Conservation (phyloP, 1,139 yeast genomes). For the Geotrichum europaeum region DNA sequence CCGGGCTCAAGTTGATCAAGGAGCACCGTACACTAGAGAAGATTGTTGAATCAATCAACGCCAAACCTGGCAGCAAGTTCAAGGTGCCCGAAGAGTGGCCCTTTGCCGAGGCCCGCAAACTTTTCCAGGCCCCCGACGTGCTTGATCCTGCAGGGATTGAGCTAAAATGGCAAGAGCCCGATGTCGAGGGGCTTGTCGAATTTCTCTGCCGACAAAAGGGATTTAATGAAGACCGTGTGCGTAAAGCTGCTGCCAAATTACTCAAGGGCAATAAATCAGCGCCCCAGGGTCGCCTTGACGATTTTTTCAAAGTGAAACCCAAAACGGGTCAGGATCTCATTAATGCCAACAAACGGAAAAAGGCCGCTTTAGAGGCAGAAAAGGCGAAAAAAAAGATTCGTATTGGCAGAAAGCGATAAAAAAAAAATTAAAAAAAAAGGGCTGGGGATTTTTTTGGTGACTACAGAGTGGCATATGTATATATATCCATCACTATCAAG, state of each 20-base stretch:
- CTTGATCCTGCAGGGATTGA: slow-evolving; percentile 52
- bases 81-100: slow-evolving; percentile 96
- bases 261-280: slow-evolving; percentile 79
- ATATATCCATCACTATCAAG: too few relatives aligned
- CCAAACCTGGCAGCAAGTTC: slow-evolving; percentile 61
- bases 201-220: slow-evolving; percentile 75
- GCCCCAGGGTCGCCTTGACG: slow-evolving; percentile 87
- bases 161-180: slow-evolving; percentile 63
- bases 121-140: slow-evolving; percentile 80
- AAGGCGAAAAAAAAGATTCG: slow-evolving; percentile 23
- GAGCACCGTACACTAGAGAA: slow-evolving; percentile 80
- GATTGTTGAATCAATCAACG: slow-evolving; percentile 57
- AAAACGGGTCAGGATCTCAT: slow-evolving; percentile 25
- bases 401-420: slow-evolving; percentile 12
- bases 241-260: slow-evolving; percentile 78
- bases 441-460: too few relatives aligned
- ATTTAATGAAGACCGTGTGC: slow-evolving; percentile 85
- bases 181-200: slow-evolving; percentile 65
- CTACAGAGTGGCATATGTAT: too few relatives aligned
- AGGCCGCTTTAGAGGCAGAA: slow-evolving; percentile 23
- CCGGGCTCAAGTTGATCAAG: slow-evolving; percentile 80
- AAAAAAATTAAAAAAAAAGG: too few relatives aligned
- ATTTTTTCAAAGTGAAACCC: slow-evolving; percentile 74
- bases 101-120: slow-evolving; percentile 74
- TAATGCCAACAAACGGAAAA: slow-evolving; percentile 28